Evolutionary conservation across 345 rosid species (phyloP).

Genomic region (Moricandia arvensis): DNA sequence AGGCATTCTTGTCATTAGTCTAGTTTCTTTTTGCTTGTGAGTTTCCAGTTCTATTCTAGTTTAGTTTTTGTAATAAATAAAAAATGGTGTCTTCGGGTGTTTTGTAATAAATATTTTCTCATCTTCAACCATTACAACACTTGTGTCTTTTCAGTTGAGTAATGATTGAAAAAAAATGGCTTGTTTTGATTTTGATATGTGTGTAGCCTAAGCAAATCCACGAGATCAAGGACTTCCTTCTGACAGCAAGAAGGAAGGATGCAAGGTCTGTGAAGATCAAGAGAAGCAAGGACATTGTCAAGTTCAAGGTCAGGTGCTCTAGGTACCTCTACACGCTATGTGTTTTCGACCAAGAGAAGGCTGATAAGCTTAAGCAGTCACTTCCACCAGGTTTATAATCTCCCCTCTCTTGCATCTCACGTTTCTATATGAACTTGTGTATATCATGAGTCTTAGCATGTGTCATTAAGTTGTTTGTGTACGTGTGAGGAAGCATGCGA

Average conservation of each 20-base stretch:
- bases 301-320: constrained; percentile 70
- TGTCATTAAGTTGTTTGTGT: neutral
- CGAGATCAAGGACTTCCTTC: constrained; percentile 67
- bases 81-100: neutral
- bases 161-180: neutral
- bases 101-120: neutral
- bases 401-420: neutral
- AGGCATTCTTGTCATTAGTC: neutral
- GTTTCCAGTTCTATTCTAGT: neutral
- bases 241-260: constrained; percentile 71
- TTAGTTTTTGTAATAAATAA: neutral
- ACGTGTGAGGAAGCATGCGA: too few relatives aligned
- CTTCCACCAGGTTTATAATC: constrained; percentile 56
- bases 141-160: neutral
- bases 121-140: neutral
- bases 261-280: constrained; percentile 69
- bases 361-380: constrained; percentile 67
- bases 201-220: constrained; percentile 64
- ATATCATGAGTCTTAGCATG: neutral
- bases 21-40: neutral
- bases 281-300: constrained; percentile 61
- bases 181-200: neutral
- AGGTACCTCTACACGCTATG: constrained; percentile 65
- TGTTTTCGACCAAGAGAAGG: constrained; percentile 61
- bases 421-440: neutral